Percentiles rank a stretch among this genome's conserved stretches.
phyloP scores from a whole-genome alignment of 2,329 filamentous ascomycete genomes.

The Ploettnerulaceae sp. region DNA sequence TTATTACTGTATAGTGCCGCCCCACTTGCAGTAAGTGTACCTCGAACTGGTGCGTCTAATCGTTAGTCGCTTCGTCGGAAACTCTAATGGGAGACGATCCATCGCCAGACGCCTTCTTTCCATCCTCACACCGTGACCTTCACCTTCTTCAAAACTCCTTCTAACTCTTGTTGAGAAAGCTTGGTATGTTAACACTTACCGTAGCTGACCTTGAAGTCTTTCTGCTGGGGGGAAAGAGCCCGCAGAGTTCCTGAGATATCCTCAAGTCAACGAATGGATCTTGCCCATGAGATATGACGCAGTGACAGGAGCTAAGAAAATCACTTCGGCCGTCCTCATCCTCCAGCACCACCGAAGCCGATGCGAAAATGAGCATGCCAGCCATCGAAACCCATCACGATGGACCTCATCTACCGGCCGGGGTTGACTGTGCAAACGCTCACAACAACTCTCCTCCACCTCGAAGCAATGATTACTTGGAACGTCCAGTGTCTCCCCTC shows the following conservation, averaged over 20 bases:
- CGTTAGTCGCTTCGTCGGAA: not conserved
- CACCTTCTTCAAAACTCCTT: not conserved
- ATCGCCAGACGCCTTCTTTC: not conserved
- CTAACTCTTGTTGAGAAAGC: not conserved
- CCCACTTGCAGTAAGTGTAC: too few species aligned
- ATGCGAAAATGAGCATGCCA: constrained; percentile 8
- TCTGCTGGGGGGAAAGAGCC: not conserved
- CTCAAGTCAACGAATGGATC: not conserved
- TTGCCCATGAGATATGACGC: not conserved
- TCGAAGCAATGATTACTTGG: constrained; percentile 8
- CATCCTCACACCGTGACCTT: too few species aligned
- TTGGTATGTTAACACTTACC: not conserved
- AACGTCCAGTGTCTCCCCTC: constrained; percentile 17
- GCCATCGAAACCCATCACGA: constrained; percentile 7
- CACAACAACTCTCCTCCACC: not conserved
- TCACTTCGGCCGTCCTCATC: not conserved
- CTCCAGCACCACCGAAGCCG: not conserved
- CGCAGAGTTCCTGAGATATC: not conserved
- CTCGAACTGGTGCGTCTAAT: constrained; percentile 1
- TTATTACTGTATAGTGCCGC: too few species aligned
- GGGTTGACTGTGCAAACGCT: not conserved
- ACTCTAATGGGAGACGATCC: not conserved
- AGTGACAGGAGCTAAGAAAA: not conserved
- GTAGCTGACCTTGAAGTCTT: not conserved
- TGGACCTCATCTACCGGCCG: not conserved